Percentiles rank a stretch among this genome's conserved stretches.
Evolutionary conservation across 495 filamentous ascomycete species (phyloP).

Genomic region (Hypoxylon fragiforme): DNA sequence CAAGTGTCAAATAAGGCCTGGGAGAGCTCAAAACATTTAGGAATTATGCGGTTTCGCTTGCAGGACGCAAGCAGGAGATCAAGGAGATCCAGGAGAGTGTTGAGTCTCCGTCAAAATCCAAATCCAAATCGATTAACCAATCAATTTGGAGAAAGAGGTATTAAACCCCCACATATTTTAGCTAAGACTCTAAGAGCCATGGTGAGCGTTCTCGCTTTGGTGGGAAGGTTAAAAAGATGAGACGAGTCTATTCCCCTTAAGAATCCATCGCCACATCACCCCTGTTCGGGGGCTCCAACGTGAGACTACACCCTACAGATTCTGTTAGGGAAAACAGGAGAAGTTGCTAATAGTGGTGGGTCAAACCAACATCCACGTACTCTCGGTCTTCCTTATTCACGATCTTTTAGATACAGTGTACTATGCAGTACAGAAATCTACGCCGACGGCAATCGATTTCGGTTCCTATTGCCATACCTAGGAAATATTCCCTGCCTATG

Average conservation of each 20-base stretch:
- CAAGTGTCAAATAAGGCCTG: too few species aligned
- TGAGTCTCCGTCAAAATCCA: neutral
- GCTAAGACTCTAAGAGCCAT: conserved; percentile 11
- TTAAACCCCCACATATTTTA: neutral
- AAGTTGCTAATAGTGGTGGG: conserved; percentile 28
- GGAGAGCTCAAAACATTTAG: conserved; percentile 29
- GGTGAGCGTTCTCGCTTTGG: neutral
- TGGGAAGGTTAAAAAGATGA: conserved; percentile 26
- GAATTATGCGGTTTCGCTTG: conserved; percentile 30
- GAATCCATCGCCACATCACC: conserved; percentile 22
- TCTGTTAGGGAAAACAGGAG: conserved; percentile 36
- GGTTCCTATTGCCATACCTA: neutral
- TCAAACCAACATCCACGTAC: conserved; percentile 31
- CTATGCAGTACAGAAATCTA: conserved; percentile 3
- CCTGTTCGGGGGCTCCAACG: conserved; percentile 25
- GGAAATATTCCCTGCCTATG: too few species aligned
- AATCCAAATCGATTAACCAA: conserved; percentile 16
- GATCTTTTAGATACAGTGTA: conserved; percentile 13
- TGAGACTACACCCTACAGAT: conserved; percentile 15
- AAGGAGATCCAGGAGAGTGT: conserved; percentile 25
- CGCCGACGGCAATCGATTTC: neutral
- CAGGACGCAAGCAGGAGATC: too few species aligned
- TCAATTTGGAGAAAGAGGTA: conserved; percentile 1
- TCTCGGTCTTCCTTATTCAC: conserved; percentile 5
- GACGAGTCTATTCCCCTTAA: conserved; percentile 27